Evolutionary conservation across 139 green algal genomes (phyloP), one percentile per base, ranked within the genome.

Genomic region (Eudorina sp.): DNA sequence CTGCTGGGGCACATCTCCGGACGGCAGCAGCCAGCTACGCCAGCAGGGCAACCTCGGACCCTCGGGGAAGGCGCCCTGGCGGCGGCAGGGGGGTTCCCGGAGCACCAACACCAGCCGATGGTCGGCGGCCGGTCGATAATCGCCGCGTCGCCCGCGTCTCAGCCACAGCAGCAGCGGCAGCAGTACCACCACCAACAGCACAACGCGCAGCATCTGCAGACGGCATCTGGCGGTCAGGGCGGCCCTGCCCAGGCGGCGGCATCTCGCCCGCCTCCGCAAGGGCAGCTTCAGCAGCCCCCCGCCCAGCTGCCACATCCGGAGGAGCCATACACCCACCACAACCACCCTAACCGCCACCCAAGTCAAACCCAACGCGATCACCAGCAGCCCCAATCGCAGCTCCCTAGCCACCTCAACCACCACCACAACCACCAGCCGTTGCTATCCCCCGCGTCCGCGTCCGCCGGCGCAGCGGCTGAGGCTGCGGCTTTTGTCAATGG

Each of bases 231-330:
- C 7, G 6, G 14, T 2, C 14, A 19, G 41, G 2, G 27, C 25
- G 31, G n/a, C n/a, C n/a, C n/a, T n/a, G 51, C 51, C n/a, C n/a
- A n/a, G n/a, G n/a, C n/a, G n/a, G n/a, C n/a, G n/a, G n/a, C n/a
- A n/a, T n/a, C n/a, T 58, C 13, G 13, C 13, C 51, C 51, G 16
- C 51, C 13, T 58, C 51, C 13, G 16, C 51, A 45, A 0, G 45
- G 6, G 73, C 73, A 64, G 43, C 73, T 66, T 43, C 69, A 77
- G 19, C 69, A 53, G n/a, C n/a, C n/a, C n/a, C n/a, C n/a, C n/a
- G n/a, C n/a, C n/a, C n/a, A n/a, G n/a, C n/a, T n/a, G n/a, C n/a
- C n/a, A n/a, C n/a, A n/a, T n/a, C n/a, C n/a, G n/a, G n/a, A n/a
- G n/a, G n/a, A 23, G 55, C 16, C 8, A 18, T 8, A 29, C 5